Evolutionary conservation across 768 basidiomycete species (phyloP), one percentile per base, ranked within the genome.

Genomic region (Tulasnella sp.): DNA sequence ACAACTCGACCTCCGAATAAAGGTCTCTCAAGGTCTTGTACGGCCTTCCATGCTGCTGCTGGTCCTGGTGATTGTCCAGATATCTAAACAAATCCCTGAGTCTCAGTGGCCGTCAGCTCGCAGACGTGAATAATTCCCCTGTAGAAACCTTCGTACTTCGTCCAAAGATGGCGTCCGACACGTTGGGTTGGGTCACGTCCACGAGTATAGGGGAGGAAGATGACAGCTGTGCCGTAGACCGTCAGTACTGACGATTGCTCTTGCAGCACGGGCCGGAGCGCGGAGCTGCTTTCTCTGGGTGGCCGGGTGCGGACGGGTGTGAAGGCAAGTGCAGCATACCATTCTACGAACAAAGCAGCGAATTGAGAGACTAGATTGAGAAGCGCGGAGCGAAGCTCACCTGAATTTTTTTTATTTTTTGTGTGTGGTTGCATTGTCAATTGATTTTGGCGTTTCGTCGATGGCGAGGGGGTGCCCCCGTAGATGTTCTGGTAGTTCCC

Each of bases 21-120:
- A 42, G 97, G 89, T 31, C 96, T 97, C 83, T 99, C 96, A 77
- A 98, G 89, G 85, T 97, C 96, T 74, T 95, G 91, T 2, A 97
- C 95, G 0, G 96, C 96, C 86, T 96, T 95, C 97, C 96, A 99
- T 7, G 97, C 97, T 16, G 96, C 97, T 0, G 90, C 96, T 6
- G 95, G 94, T 0, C 97, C 97, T 0, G 92, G 92, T 84, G 97
- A 99, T 77, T 94, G 87, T 22, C 98, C 93, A 84, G 98, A 99
- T 78, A 98, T 93, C 76, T 96, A 92, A 5, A 98, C 93, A 1
- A 93, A 92, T n/a, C 96, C 93, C n/a, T 92, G 92, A 2, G 91
- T 88, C 74, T 92, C 88, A 3, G 86, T 82, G 0, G 95, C 90
- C 1, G 90, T 87, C 2, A 96, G 94, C 60, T 92, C 88, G 64